Base-by-base conservation (phyloP, 768 basidiomycete species). In the Suillus variegatus region DNA sequence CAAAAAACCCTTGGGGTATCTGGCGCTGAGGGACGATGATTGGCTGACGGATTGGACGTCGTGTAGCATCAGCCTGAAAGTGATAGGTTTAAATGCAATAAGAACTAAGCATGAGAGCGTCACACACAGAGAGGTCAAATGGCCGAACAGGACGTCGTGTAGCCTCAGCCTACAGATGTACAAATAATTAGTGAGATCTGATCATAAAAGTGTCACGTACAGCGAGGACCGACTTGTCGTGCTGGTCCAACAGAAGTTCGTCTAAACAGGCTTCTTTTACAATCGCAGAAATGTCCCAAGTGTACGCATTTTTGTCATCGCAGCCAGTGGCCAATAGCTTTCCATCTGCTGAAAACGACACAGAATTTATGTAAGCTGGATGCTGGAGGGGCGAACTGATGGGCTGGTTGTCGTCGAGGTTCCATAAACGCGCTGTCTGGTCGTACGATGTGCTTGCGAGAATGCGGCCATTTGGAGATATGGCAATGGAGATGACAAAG, bases 301-400 rank as follows among this genome's bases (percentile, higher is more conserved):
- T n/a, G 2, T 47, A 47, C 10, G 10, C 46, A 1, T 47, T 47
- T n/a, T 10, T 4, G n/a, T 46, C 20, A 0, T n/a, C 0, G 1
- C 46, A 47, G 20, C 46, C 10, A 47, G 46, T 47, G 46, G n/a
- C 20, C 3, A 47, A n/a, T 12, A 47, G 10, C 10, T n/a, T 47
- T 12, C 46, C 46, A 47, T 47, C 20, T 47, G n/a, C 46, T 0
- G n/a, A 47, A 47, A 47, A 47, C 4, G 46, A 47, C 46, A n/a
- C 46, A 5, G 4, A n/a, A n/a, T 0, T 3, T 4, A n/a, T 10
- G 0, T 0, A 0, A 12, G 2, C 0, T 46, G n/a, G 20, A 46
- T 46, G 46, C 0, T 46, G 46, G 1, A 46, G 46, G 9, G 46
- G 10, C 4, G 1, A n/a, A n/a, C 20, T n/a, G 20, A n/a, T 46